phyloP scores from a whole-genome alignment of 768 basidiomycete species.

The Pleurotus sapidus region DNA sequence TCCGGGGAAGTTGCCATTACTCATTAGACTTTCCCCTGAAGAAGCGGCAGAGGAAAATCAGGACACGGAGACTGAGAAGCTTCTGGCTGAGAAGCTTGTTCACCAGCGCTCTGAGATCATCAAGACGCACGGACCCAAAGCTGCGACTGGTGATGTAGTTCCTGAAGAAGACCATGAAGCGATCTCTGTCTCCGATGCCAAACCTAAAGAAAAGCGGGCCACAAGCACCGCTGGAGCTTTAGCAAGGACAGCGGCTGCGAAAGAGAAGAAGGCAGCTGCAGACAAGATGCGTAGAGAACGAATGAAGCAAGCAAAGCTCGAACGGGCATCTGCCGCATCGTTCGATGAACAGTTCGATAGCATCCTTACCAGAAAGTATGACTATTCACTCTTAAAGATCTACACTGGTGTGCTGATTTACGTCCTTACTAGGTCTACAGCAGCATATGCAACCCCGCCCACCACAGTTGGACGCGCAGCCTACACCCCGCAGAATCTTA shows the following conservation, averaged over 20 bases:
- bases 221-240: conserved; percentile 16
- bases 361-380: conserved; percentile 6
- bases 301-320: conserved; percentile 18
- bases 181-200: conserved; percentile 11
- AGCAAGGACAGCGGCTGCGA: conserved; percentile 17
- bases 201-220: conserved; percentile 22
- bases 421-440: not conserved
- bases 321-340: conserved; percentile 9
- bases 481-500: not conserved
- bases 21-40: conserved; percentile 35
- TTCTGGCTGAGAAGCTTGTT: conserved; percentile 34
- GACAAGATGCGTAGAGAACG: conserved; percentile 18
- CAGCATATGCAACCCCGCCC: not conserved
- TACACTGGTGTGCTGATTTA: not conserved
- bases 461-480: not conserved
- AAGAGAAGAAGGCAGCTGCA: conserved; percentile 24
- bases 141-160: conserved; percentile 10
- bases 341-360: conserved; percentile 8
- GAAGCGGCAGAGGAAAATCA: conserved; percentile 43
- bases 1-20: conserved; percentile 31
- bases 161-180: conserved; percentile 5
- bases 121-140: conserved; percentile 26
- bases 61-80: conserved; percentile 41
- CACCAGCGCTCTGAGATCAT: conserved; percentile 37
- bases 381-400: not conserved